A percentile compares a stretch with the other conserved stretches of the same genome.
phyloP scores from a whole-genome alignment of 768 basidiomycete species.

The Nevesoporus exiguus region DNA sequence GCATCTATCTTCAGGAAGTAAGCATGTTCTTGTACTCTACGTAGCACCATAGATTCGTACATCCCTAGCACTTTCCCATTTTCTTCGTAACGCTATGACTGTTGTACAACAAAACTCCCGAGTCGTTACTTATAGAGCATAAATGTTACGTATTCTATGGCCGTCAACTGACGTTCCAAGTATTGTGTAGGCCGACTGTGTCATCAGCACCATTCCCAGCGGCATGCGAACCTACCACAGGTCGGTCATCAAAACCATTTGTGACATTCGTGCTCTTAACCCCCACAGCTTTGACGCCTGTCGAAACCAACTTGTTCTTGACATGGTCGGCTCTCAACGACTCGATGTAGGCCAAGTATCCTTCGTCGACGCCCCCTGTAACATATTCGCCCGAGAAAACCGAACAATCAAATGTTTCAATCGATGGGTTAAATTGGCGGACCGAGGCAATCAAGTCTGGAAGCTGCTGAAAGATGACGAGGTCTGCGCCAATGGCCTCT shows the following conservation, averaged over 20 bases:
- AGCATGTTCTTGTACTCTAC: constrained; percentile 9
- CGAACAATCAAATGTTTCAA: constrained; percentile 88
- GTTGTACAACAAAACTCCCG: background rate
- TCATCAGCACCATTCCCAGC: constrained; percentile 65
- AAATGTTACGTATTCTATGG: background rate
- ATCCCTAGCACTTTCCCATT: constrained; percentile 2
- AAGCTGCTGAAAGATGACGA: constrained; percentile 93
- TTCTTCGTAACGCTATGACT: constrained; percentile 9
- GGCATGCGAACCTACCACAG: constrained; percentile 34
- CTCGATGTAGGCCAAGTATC: constrained; percentile 75
- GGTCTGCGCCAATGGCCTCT: constrained; percentile 84
- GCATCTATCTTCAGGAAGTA: constrained; percentile 6
- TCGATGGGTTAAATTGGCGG: constrained; percentile 73
- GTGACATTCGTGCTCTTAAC: constrained; percentile 31
- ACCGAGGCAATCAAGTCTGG: constrained; percentile 85
- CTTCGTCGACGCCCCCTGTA: constrained; percentile 86
- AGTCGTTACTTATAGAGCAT: constrained; percentile 1
- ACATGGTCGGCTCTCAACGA: constrained; percentile 77
- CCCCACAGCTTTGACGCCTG: constrained; percentile 34
- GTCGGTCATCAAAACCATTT: constrained; percentile 18
- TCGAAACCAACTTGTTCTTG: constrained; percentile 47
- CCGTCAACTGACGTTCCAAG: constrained; percentile 45
- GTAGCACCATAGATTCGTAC: constrained; percentile 13
- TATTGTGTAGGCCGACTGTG: constrained; percentile 78
- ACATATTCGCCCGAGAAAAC: constrained; percentile 98